Base-by-base conservation (phyloP, 1,139 yeast genomes). In the Hyphopichia buzzinii region DNA sequence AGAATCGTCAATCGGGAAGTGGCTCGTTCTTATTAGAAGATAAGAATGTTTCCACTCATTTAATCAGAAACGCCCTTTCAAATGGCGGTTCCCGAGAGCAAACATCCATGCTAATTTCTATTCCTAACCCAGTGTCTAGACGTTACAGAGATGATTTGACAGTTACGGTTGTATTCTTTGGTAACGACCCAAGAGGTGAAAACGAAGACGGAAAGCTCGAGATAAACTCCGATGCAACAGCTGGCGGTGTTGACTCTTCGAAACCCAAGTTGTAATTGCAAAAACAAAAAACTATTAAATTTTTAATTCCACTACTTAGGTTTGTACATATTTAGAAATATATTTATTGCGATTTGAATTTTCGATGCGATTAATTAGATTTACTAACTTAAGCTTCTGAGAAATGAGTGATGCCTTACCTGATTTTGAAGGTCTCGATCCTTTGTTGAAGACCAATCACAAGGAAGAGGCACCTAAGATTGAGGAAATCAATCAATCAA, bases 61-160 rank as follows among this genome's bases (percentile, higher is more conserved):
- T 92, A 51, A 85, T 92, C 35, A 77, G 98, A 55, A 92, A 92
- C 59, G 97, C 98, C 0, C 71, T 92, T 39, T 90, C 96, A 36
- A 77, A 76, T 45, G 96, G 97, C 8, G 96, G 95, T 2, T 81
- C 85, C 26, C 76, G 79, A 46, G 96, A 90, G 41, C 92, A 87
- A 50, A 88, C 90, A 1, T 80, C 90, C 11, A 85, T 94, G 78
- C 67, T 92, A 41, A 83, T 90, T 16, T 84, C 95, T 36, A 89
- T 92, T 39, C 97, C 98, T n/a, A 79, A 88, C 26, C 97, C 98
- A 1, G 77, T 85, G 46, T 85, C 96, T 15, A 79, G 98, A 60
- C 76, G 88, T 34, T 92, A 90, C 62, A 79, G 98, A 59, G 98
- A 92, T 64, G 98, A 92, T 57, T 72, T 92, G 53, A 90, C 97